Conservation (phyloP, 306 rosid genomes). For the Cicer bijugum region DNA sequence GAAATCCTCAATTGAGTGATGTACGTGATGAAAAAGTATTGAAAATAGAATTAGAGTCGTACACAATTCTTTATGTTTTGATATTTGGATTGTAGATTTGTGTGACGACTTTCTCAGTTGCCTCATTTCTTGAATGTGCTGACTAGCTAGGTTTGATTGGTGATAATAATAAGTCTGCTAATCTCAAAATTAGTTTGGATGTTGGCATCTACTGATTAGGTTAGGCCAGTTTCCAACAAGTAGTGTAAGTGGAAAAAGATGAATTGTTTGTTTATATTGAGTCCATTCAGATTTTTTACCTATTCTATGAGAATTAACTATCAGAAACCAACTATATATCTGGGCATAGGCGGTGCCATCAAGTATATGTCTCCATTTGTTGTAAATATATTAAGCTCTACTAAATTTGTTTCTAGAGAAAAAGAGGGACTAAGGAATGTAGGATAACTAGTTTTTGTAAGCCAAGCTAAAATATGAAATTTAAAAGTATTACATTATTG, state of each 20-base stretch:
- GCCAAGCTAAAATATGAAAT: background rate
- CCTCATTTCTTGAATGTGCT: background rate
- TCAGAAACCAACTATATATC: background rate
- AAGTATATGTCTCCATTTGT: background rate
- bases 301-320: background rate
- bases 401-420: constrained; percentile 9
- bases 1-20: background rate
- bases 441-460: background rate
- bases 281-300: constrained; percentile 24
- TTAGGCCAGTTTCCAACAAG: background rate
- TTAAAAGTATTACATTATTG: background rate
- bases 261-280: constrained; percentile 24
- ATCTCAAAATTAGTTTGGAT: constrained; percentile 18
- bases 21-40: too few species aligned
- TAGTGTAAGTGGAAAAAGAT: constrained; percentile 3
- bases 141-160: constrained; percentile 11
- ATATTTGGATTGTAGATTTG: background rate
- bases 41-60: too few species aligned
- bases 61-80: background rate
- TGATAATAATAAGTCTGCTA: background rate
- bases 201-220: constrained; percentile 1
- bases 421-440: background rate
- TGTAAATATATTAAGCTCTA: constrained; percentile 2
- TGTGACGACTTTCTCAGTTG: background rate
- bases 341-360: background rate